These are phyloP conservation scores for Lactarius quietus DNA, from an alignment of 768 basidiomycete species.

Conservation along the genomic window DNA sequence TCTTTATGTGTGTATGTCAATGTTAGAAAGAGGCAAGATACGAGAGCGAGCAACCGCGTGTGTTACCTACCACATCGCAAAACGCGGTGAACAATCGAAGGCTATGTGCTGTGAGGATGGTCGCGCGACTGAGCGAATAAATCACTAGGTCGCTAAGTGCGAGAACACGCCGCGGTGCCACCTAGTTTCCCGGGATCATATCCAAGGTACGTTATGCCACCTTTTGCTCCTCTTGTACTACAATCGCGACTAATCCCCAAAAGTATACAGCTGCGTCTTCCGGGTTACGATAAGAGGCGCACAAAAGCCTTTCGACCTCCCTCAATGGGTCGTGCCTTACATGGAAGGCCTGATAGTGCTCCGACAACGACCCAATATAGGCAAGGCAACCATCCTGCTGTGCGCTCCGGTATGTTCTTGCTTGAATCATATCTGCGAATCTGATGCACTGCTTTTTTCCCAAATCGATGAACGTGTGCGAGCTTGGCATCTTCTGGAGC, in stretches of 20 bases:
- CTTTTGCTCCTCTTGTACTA: neutral
- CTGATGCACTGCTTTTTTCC: neutral
- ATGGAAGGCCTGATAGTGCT: neutral
- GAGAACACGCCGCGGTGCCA: neutral
- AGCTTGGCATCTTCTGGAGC: neutral
- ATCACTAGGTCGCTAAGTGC: neutral
- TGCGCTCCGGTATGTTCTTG: neutral
- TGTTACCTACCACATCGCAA: neutral
- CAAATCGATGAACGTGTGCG: neutral
- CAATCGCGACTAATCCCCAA: neutral
- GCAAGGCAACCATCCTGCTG: neutral
- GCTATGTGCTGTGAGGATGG: neutral
- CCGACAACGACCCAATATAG: neutral
- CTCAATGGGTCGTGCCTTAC: neutral
- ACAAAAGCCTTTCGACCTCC: neutral
- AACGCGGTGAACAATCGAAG: neutral
- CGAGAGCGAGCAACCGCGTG: conserved; percentile 13
- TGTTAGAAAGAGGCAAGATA: conserved; percentile 21
- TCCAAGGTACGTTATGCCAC: neutral
- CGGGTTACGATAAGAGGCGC: neutral
- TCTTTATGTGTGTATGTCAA: conserved; percentile 23
- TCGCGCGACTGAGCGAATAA: neutral
- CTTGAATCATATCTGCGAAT: neutral
- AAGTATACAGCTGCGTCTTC: neutral
- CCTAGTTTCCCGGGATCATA: neutral